phyloP scores from a whole-genome alignment of 257 asterid genomes.

The Sherardia arvensis region DNA sequence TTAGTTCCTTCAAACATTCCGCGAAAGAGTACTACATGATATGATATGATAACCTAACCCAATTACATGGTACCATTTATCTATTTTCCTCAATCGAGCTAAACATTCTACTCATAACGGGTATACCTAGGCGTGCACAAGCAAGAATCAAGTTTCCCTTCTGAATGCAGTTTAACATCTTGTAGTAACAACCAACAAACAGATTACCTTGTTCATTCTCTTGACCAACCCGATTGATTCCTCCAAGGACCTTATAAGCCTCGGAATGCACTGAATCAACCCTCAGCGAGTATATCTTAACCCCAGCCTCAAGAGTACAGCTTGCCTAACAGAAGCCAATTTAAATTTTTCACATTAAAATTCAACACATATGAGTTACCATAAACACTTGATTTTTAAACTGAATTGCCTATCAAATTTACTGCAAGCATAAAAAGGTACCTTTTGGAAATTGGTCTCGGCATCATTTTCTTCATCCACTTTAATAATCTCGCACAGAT shows the following conservation, averaged over 20 bases:
- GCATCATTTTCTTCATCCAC: slow-evolving; percentile 74
- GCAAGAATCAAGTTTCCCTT: not conserved
- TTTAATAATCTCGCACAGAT: slow-evolving; percentile 66
- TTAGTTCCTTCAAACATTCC: not conserved
- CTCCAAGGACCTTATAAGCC: slow-evolving; percentile 96
- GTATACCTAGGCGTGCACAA: not conserved
- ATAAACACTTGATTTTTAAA: not conserved
- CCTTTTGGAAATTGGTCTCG: slow-evolving; percentile 94
- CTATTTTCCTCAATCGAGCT: not conserved
- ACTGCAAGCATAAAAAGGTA: slow-evolving; percentile 8
- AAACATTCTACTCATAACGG: not conserved
- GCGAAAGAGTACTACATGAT: not conserved
- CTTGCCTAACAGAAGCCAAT: slow-evolving; percentile 41
- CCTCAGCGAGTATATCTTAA: slow-evolving; percentile 91
- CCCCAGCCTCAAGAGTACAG: slow-evolving; percentile 99
- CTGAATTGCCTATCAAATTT: not conserved
- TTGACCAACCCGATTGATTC: slow-evolving; percentile 87
- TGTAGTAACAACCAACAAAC: slow-evolving; percentile 1
- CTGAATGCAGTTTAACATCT: not conserved
- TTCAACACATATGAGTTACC: not conserved
- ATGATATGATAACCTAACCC: not conserved
- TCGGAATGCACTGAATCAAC: slow-evolving; percentile 96
- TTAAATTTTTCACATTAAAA: not conserved
- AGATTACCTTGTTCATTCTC: slow-evolving; percentile 66
- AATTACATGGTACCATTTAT: not conserved